Evolutionary conservation across 2,329 filamentous ascomycete genomes (phyloP), one percentile per base, ranked within the genome.

Genomic region (Blastomyces silverae): DNA sequence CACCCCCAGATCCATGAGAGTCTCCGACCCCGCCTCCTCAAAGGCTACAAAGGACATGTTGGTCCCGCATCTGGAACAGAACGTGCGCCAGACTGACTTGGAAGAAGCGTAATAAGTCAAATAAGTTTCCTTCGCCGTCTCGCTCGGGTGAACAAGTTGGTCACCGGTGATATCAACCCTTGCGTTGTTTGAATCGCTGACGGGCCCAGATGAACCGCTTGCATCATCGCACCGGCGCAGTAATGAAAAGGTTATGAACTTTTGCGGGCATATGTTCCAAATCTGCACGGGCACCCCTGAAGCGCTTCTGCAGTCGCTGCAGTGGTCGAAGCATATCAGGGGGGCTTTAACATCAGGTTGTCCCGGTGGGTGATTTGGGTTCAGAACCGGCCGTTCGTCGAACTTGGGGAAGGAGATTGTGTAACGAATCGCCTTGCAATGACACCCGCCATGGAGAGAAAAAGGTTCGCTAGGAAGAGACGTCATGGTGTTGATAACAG

Each of bases 41-140:
- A 63, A 65, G 50, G 44, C 56, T 28, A 67, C 66, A 46, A 64
- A 71, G 1, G 69, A 70, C 22, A 73, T 58, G 65, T 70, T 68
- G 4, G 73, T 74, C 0, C 72, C 72, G 62, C 72, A 74, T 11
- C 64, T 66, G 11, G 68, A 70, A 46, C 73, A 74, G 59, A 74
- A 74, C 1, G 69, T 69, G 13, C 71, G 64, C 39, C 68, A 66
- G n/a, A 69, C 68, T 42, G 66, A 42, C 46, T 64, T 46, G 20
- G 63, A 61, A 28, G 63, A 64, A 22, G 57, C n/a, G 25, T 61
- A 61, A 46, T 64, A 50, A 1, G 31, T 37, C 57, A 64, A 22
- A 55, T 53, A 64, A 53, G 63, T 64, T n/a, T 55, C 37, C 31
- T 56, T 46, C 3, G 63, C 44, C 3, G 13, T 25, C 15, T 44